Base-by-base conservation (phyloP, 2,329 filamentous ascomycete species). In the Exserohilum turcica region DNA sequence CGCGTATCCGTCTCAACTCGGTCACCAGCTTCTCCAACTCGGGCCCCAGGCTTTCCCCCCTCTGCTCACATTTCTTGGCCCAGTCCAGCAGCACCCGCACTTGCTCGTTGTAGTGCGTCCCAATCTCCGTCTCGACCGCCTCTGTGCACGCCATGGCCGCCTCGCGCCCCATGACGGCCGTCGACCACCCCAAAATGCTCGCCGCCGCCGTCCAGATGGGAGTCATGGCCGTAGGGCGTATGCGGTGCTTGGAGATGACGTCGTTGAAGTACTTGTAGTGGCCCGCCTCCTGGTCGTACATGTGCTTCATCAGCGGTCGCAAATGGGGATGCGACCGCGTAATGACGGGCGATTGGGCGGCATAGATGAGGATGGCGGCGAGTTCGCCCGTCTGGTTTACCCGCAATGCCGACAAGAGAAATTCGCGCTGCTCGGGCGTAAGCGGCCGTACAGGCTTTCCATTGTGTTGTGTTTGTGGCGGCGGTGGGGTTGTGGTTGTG, bases 131-230 rank as follows among this genome's bases (percentile, higher is more conserved):
- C 81, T 99, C 94, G 1, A 99, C 93, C 1, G 94, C 94, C 77
- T 99, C 94, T 0, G 94, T 97, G 73, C 94, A 99, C 10, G 94
- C 94, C 94, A 99, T 99, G 31, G 94, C 93, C 2, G 93, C 92
- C 77, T 97, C 92, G 43, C 91, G 85, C 0, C 94, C 92, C 82
- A 99, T 83, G 36, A 94, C 77, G 0, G 90, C 94, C 0, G 94
- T 99, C 4, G 85, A 83, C 92, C 94, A 97, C 15, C 94, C 94
- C 6, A 99, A 77, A 0, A 88, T 85, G 0, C 89, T 88, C 1
- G 94, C 90, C 9, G 92, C 85, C 6, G 86, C 80, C 37, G 88
- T 85, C 94, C 94, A 99, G 2, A 97, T 59, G 0, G 94, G 94
- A 69, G 95, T 96, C 79, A 99, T 88, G 10, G 89, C 90, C 0